These are phyloP conservation scores for Rhizophora apiculata DNA, from an alignment of 345 rosid genomes.

Conservation along the genomic window DNA sequence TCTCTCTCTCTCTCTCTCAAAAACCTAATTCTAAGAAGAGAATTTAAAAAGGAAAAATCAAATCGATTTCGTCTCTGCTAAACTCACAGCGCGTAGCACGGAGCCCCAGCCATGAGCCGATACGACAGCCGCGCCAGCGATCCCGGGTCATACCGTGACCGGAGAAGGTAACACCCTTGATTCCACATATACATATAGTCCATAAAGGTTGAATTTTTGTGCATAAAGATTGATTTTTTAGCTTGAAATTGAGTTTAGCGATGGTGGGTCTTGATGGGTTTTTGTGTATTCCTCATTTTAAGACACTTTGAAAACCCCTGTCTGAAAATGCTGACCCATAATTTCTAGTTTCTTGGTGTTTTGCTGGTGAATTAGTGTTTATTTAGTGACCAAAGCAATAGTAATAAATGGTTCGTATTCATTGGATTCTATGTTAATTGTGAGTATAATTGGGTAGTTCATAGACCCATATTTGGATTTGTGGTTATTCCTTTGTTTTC, in stretches of 20 bases:
- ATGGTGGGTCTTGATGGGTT: slow-evolving; percentile 1
- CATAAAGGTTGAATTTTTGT: not conserved
- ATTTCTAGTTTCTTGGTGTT: no score
- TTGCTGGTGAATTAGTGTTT: not conserved
- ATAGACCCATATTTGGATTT: not conserved
- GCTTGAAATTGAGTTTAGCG: slow-evolving; percentile 4
- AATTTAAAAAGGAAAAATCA: not conserved
- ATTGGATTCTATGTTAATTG: no score
- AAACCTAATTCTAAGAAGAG: not conserved
- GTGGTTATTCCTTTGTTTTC: not conserved
- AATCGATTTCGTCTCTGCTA: not conserved
- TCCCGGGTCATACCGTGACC: slow-evolving; percentile 88
- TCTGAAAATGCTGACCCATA: no score
- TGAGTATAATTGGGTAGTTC: not conserved
- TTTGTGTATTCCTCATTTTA: not conserved
- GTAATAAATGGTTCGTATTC: not conserved
- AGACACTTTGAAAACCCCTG: no score
- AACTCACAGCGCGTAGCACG: not conserved
- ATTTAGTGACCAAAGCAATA: not conserved
- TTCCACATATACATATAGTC: not conserved
- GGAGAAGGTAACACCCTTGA: slow-evolving; percentile 54
- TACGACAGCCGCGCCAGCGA: slow-evolving; percentile 91
- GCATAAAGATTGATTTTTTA: not conserved
- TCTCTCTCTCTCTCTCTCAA: not conserved
- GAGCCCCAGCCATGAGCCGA: slow-evolving; percentile 61